Evolutionary conservation across 176 grass and related monocot species (phyloP), one percentile per base, ranked within the genome.

Genomic region (Aegilops umbellulata): DNA sequence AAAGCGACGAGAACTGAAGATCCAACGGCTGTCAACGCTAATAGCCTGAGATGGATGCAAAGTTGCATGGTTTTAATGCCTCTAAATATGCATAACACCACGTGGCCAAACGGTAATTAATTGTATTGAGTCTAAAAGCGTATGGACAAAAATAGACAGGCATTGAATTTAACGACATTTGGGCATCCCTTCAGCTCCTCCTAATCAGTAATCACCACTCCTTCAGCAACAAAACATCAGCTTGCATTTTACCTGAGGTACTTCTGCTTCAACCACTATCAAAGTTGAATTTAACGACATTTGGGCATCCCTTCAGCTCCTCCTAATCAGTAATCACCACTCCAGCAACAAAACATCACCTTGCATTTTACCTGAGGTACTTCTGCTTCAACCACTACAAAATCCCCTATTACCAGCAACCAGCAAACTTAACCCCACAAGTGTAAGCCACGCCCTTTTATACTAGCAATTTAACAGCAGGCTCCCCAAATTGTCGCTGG

Each of bases 191-290:
- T 35, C 12, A 0, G 20, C 58, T 47, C 32, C 15, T 1, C 7
- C 80, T 36, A 79, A 24, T 7, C 47, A 70, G 70, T 20, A 70
- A 60, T 2, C 29, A 55, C 23, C 30, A 73, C 4, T 38, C 74
- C 55, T 35, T 22, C 58, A 80, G 80, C 74, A 90, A 87, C 76
- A 74, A 80, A 83, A 29, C 11, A 30, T 13, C 58, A 32, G 32
- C 23, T 32, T 29, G 20, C 16, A 60, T 80, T 83, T 57, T 15
- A 78, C 31, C 66, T 22, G 36, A 55, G 15, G 6, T 38, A 29
- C 29, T 57, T 19, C 61, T 32, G 20, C 8, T 44, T 86, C 30
- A 58, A 27, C 38, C 7, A 49, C 41, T 60, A 67, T n/a, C 44
- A 76, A 20, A 27, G 31, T 42, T 35, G 62, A 60, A 91, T 83